A percentile compares a stretch with the other conserved stretches of the same genome.
These are phyloP conservation scores for Gremmenia infestans DNA, from an alignment of 2,329 filamentous ascomycete species.

Conservation along the genomic window DNA sequence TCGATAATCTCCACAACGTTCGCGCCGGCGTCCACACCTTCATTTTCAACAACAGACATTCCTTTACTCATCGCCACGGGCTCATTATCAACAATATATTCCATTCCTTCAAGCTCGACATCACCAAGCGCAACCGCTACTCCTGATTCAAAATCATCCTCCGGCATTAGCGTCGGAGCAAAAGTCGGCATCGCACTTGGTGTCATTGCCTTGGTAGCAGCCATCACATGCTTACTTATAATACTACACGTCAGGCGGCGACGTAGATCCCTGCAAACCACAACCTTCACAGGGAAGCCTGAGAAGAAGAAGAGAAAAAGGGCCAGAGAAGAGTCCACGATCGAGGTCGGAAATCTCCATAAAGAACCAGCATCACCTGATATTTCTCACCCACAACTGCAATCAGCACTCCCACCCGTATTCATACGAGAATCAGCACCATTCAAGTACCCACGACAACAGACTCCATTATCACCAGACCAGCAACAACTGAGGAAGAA, in stretches of 20 bases:
- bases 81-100: not conserved
- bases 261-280: not conserved
- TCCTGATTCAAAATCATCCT: not conserved
- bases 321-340: not conserved
- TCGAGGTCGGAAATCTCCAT: not conserved
- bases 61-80: not conserved
- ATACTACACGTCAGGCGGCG: conserved; percentile 4
- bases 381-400: not conserved
- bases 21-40: not conserved
- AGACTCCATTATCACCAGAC: too few species aligned
- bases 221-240: not conserved
- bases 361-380: not conserved
- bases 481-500: too few species aligned
- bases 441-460: too few species aligned
- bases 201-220: not conserved
- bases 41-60: not conserved
- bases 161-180: conserved; percentile 5
- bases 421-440: too few species aligned
- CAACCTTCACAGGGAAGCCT: not conserved
- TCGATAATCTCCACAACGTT: not conserved
- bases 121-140: not conserved
- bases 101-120: not conserved
- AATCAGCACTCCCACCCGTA: not conserved
- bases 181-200: conserved; percentile 12
- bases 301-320: not conserved